Conservation (phyloP, 2,329 filamentous ascomycete species). For the Colletotrichum theobromicola region DNA sequence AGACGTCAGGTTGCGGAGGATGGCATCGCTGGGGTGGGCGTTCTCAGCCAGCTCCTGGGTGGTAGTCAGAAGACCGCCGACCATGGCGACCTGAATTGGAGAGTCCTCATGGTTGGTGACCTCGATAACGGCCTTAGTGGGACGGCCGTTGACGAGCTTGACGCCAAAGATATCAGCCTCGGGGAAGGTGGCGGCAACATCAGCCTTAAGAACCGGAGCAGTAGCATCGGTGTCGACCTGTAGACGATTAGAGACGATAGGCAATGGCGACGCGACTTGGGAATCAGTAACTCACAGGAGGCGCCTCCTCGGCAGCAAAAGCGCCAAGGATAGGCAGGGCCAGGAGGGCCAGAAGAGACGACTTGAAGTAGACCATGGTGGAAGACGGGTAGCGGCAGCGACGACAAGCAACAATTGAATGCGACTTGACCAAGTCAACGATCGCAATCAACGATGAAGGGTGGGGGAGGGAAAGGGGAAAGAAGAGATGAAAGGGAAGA, state of each 20-base stretch:
- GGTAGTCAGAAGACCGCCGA: conserved; percentile 75
- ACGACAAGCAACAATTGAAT: conserved; percentile 1
- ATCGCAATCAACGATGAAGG: conserved; percentile 30
- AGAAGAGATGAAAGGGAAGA: background rate
- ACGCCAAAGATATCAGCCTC: conserved; percentile 88
- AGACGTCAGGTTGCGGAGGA: conserved; percentile 85
- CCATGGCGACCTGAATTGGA: conserved; percentile 75
- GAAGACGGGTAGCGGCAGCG: conserved; percentile 18
- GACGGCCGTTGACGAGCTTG: conserved; percentile 91
- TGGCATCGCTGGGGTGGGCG: conserved; percentile 52
- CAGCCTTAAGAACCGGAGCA: conserved; percentile 58
- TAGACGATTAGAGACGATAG: conserved; percentile 9
- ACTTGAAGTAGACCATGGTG: conserved; percentile 76
- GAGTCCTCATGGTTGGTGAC: conserved; percentile 83
- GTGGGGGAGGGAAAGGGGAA: background rate
- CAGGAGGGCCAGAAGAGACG: conserved; percentile 74
- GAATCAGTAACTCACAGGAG: conserved; percentile 48
- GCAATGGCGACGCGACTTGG: background rate
- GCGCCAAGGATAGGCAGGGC: conserved; percentile 72
- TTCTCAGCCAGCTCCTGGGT: conserved; percentile 57
- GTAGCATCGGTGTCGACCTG: conserved; percentile 26
- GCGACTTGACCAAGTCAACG: conserved; percentile 25
- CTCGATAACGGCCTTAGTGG: conserved; percentile 82
- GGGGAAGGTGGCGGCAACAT: conserved; percentile 67
- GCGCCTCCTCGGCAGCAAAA: conserved; percentile 59